Percentiles rank a stretch among this genome's conserved stretches.
Evolutionary conservation across 1,284 basidiomycete species (phyloP).

Genomic region (Moesziomyces antarcticus): DNA sequence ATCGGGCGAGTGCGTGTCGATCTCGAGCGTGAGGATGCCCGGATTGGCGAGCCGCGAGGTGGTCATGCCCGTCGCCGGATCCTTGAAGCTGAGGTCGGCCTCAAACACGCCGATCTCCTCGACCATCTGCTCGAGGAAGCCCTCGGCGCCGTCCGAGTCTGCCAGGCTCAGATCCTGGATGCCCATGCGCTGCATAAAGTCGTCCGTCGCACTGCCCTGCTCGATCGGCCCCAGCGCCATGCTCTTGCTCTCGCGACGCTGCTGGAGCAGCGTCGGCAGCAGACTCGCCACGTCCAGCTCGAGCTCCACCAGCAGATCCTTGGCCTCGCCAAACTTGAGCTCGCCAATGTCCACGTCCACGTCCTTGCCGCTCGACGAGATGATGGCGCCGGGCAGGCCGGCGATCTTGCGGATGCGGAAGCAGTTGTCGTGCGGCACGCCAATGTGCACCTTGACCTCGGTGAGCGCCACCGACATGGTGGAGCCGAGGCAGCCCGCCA

Average conservation of each 20-base stretch:
- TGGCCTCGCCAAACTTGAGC: slow-evolving; percentile 61
- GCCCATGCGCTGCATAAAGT: slow-evolving; percentile 63
- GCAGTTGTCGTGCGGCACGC: slow-evolving; percentile 59
- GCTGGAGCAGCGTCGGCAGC: slow-evolving; percentile 36
- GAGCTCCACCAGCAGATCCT: slow-evolving; percentile 63
- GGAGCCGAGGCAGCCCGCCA: slow-evolving; percentile 61
- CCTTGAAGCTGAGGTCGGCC: slow-evolving; percentile 58
- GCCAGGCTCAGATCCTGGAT: slow-evolving; percentile 54
- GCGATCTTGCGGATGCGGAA: slow-evolving; percentile 61
- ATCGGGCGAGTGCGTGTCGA: slow-evolving; percentile 55
- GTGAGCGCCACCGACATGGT: slow-evolving; percentile 61
- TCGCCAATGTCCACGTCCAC: slow-evolving; percentile 96
- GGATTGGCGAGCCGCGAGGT: slow-evolving; percentile 48
- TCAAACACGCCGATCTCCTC: slow-evolving; percentile 63
- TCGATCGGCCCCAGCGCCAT: slow-evolving; percentile 45
- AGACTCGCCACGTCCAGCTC: slow-evolving; percentile 56
- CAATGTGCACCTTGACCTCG: slow-evolving; percentile 58
- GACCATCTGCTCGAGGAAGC: slow-evolving; percentile 52
- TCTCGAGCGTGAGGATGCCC: slow-evolving; percentile 56
- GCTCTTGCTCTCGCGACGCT: slow-evolving; percentile 33
- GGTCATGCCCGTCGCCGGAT: slow-evolving; percentile 44
- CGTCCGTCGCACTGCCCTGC: slow-evolving; percentile 59
- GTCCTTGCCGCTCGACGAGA: slow-evolving; percentile 86
- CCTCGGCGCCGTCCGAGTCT: slow-evolving; percentile 42
- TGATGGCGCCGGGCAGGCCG: slow-evolving; percentile 69